phyloP scores from a whole-genome alignment of 805 yeast genomes.

The Clavispora santaluciae region DNA sequence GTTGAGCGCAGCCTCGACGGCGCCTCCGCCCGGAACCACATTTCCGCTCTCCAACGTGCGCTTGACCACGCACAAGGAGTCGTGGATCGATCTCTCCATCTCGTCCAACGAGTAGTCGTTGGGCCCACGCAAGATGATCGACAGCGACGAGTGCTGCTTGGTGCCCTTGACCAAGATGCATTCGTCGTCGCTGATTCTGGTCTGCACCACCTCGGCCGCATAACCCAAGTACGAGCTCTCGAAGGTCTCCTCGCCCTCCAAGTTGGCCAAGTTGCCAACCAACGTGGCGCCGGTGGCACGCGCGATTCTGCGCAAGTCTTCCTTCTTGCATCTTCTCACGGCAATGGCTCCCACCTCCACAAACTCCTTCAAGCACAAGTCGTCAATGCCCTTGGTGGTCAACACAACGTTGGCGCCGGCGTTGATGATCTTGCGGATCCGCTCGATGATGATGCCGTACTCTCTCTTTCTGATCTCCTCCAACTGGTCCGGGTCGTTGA shows the following conservation, averaged over 20 bases:
- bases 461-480: constrained; percentile 90
- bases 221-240: constrained; percentile 79
- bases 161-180: constrained; percentile 90
- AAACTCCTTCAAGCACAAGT: constrained; percentile 83
- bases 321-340: constrained; percentile 94
- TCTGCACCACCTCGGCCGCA: constrained; percentile 89
- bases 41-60: constrained; percentile 91
- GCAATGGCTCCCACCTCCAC: constrained; percentile 92
- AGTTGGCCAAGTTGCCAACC: constrained; percentile 78
- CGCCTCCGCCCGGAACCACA: constrained; percentile 99
- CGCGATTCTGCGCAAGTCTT: constrained; percentile 94
- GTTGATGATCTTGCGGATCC: constrained; percentile 71
- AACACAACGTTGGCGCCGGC: constrained; percentile 92
- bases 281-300: constrained; percentile 97
- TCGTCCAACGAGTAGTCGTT: constrained; percentile 94
- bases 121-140: constrained; percentile 91
- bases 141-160: constrained; percentile 83
- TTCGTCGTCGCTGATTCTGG: constrained; percentile 91
- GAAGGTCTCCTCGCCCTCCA: constrained; percentile 94
- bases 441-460: constrained; percentile 77
- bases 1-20: constrained; percentile 95
- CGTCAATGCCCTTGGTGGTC: constrained; percentile 94
- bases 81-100: constrained; percentile 97
- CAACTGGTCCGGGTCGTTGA: constrained; percentile 94
- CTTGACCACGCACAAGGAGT: constrained; percentile 89